Percentiles rank a stretch among this genome's conserved stretches.
phyloP scores from a whole-genome alignment of 108 stramenopile genomes.

The Cylindrotheca closterium region DNA sequence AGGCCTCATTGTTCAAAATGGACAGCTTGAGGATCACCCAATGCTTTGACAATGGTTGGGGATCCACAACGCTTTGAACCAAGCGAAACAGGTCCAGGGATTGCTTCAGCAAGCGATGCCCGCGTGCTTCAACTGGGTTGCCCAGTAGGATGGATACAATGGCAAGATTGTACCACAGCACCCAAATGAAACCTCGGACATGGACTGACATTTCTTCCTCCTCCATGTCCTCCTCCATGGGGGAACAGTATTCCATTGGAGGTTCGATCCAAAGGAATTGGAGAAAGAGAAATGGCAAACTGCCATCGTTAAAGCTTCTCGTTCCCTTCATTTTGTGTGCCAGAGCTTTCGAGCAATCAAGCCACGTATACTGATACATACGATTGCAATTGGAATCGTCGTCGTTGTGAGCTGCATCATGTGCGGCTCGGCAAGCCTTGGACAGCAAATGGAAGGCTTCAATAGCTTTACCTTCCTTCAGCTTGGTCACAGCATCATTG shows the following conservation, averaged over 20 bases:
- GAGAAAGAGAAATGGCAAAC: conserved; percentile 11
- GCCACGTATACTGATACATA: conserved; percentile 16
- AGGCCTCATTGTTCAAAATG: conserved; percentile 23
- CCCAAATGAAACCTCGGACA: conserved; percentile 20
- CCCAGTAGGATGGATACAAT: neutral
- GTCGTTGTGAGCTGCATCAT: conserved; percentile 1
- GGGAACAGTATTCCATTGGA: too few relatives aligned
- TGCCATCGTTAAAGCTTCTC: conserved; percentile 7
- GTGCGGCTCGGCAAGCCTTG: conserved; percentile 12
- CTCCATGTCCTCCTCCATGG: too few relatives aligned
- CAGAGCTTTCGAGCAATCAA: conserved; percentile 12
- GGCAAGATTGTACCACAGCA: conserved; percentile 24
- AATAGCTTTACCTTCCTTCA: conserved; percentile 3
- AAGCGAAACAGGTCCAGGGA: too few relatives aligned
- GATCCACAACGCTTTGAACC: conserved; percentile 9
- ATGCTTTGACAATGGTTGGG: conserved; percentile 14
- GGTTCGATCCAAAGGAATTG: conserved; percentile 11
- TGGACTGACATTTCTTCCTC: too few relatives aligned
- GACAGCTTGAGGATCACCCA: conserved; percentile 20
- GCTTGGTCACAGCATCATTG: conserved; percentile 15
- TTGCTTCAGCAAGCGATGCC: conserved; percentile 10
- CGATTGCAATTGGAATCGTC: conserved; percentile 1
- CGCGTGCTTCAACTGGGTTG: too few relatives aligned
- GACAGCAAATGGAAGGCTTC: conserved; percentile 8
- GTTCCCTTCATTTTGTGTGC: neutral